A percentile compares a stretch with the other conserved stretches of the same genome.
These are phyloP conservation scores for Brassica cretica DNA, from an alignment of 345 rosid species.

Conservation along the genomic window DNA sequence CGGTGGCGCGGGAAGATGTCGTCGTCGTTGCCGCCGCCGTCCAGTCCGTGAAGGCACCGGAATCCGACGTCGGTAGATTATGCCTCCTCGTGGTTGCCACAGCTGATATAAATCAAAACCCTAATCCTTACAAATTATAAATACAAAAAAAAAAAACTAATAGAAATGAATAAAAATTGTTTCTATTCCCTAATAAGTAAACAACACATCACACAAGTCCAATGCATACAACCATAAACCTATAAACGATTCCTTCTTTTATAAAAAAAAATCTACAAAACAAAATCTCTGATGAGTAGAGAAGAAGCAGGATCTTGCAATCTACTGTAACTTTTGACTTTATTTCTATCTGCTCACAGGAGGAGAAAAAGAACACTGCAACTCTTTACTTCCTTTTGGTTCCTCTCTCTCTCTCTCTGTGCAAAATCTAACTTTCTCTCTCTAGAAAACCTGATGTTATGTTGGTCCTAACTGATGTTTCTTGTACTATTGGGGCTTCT, in stretches of 20 bases:
- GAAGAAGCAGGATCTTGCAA: slow-evolving; percentile 29
- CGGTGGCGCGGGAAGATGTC: slow-evolving; percentile 62
- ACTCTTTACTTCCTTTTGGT: slow-evolving; percentile 16
- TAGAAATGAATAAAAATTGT: background rate
- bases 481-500: slow-evolving; percentile 6
- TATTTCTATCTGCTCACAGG: slow-evolving; percentile 9
- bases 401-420: slow-evolving; percentile 15
- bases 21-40: slow-evolving; percentile 56
- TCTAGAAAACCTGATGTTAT: slow-evolving; percentile 13
- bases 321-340: slow-evolving; percentile 24
- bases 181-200: background rate
- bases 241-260: background rate
- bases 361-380: slow-evolving; percentile 17
- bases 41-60: slow-evolving; percentile 98
- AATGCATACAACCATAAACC: slow-evolving; percentile 17
- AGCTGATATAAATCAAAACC: slow-evolving; percentile 44
- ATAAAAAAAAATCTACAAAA: background rate
- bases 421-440: slow-evolving; percentile 13
- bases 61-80: slow-evolving; percentile 60
- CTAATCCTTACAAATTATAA: slow-evolving; percentile 20
- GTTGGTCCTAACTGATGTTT: slow-evolving; percentile 6
- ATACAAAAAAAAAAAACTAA: background rate
- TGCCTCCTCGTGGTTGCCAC: slow-evolving; percentile 99
- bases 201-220: slow-evolving; percentile 1
- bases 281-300: slow-evolving; percentile 7